Base-by-base conservation (phyloP, 306 rosid species). In the Canavalia gladiata region DNA sequence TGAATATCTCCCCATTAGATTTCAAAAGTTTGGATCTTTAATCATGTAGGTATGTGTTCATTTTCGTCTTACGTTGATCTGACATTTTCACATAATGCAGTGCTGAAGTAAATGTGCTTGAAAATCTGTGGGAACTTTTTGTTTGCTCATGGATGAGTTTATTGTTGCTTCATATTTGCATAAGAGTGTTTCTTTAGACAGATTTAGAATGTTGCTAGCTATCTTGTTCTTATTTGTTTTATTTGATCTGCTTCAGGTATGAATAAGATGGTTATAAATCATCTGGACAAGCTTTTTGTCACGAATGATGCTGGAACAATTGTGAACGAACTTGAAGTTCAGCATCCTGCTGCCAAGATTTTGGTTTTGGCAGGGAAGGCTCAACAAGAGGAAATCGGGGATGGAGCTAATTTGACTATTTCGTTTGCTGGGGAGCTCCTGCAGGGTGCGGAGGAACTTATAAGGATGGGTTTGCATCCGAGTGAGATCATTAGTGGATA, bases 201-300 rank as follows among this genome's bases (percentile, higher is more conserved):
- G 31, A 60, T 77, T 74, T 58, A 42, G 66, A 72, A 56, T 79
- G 71, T 34, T 67, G 18, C 7, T 31, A 5, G 39, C 28, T 56
- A 68, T 7, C 25, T 79, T 50, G 11, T 39, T 41, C 6, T 5
- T 1, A 6, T 7, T 29, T 52, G 43, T 67, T 7, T 50, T 78
- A 10, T 31, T 51, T 58, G 67, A 34, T 43, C 30, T 12, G 65
- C 8, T 58, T 83, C 64, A 94, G 97, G 96, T 57, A 94, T 90
- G 97, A 95, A 95, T 86, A 95, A 95, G 88, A 95, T 95, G 99
- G 98, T 95, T 42, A 93, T 93, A 79, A 95, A 93, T 89, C 99
- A 95, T 79, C 84, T 93, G 80, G 99, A 95, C 87, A 95, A 95
- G 88, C 96, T 93, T 10, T 95, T 91, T 80, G 90, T 95, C 59